Conservation (phyloP, 495 filamentous ascomycete genomes). For the Xylaria cubensis region DNA sequence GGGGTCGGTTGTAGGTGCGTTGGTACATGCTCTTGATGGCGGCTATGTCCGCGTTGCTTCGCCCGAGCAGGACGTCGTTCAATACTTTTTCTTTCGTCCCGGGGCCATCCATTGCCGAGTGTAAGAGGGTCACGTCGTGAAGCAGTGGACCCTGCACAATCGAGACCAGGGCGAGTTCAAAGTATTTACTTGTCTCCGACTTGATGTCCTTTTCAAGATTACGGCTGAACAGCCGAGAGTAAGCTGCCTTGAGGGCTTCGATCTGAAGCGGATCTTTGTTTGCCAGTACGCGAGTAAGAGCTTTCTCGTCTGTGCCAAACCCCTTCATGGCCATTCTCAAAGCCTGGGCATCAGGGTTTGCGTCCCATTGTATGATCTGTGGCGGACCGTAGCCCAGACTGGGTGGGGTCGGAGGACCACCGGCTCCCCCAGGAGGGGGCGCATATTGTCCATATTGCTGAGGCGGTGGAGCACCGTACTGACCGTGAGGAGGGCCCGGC, state of each 20-base stretch:
- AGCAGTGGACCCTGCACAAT: conserved; percentile 78
- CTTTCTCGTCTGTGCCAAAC: conserved; percentile 83
- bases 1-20: conserved; percentile 60
- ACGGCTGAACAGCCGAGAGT: conserved; percentile 64
- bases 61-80: conserved; percentile 82
- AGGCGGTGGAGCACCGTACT: conserved; percentile 54
- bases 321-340: conserved; percentile 89
- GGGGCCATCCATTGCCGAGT: conserved; percentile 72
- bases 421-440: conserved; percentile 28
- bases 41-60: conserved; percentile 82
- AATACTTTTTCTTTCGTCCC: conserved; percentile 88
- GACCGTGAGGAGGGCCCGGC: conserved; percentile 44
- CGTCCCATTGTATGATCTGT: conserved; percentile 69
- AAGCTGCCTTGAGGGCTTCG: conserved; percentile 69
- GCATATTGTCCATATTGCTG: conserved; percentile 39
- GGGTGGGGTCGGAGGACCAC: conserved; percentile 58
- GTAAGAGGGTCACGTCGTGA: conserved; percentile 69
- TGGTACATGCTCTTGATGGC: conserved; percentile 82
- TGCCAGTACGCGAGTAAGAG: conserved; percentile 70
- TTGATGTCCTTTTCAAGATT: conserved; percentile 76
- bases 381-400: conserved; percentile 68
- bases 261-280: conserved; percentile 76
- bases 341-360: conserved; percentile 66
- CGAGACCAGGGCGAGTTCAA: conserved; percentile 71
- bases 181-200: conserved; percentile 75